phyloP scores from a whole-genome alignment of 2,329 filamentous ascomycete genomes.

The Aureobasidium mangrovei region DNA sequence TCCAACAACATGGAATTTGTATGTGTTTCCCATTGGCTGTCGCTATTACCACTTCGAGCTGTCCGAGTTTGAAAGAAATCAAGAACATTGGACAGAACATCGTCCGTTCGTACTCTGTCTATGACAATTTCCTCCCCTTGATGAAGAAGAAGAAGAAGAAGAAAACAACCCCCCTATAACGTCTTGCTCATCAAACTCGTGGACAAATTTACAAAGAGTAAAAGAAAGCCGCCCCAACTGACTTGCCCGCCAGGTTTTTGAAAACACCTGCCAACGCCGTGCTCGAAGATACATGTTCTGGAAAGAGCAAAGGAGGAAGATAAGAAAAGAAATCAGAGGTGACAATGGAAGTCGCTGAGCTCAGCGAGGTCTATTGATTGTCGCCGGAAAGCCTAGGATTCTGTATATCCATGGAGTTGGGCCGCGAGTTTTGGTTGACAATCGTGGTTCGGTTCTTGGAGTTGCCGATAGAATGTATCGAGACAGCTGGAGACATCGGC shows the following conservation, averaged over 20 bases:
- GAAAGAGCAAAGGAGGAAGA: background rate
- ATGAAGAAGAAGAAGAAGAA: no score
- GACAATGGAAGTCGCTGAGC: background rate
- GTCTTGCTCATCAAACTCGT: no score
- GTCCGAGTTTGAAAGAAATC: no score
- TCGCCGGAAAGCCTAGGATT: background rate
- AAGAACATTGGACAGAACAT: no score
- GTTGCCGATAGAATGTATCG: background rate
- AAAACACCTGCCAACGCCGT: conserved; percentile 10
- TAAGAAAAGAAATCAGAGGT: background rate
- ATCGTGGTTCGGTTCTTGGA: background rate
- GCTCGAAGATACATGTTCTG: conserved; percentile 4
- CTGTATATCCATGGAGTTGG: conserved; percentile 1
- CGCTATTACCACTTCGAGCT: no score
- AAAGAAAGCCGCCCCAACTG: no score
- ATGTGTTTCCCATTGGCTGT: no score
- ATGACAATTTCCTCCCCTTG: no score
- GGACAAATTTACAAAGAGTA: no score
- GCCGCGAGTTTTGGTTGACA: conserved; percentile 10
- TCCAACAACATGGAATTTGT: no score
- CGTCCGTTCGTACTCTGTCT: no score
- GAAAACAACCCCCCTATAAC: no score
- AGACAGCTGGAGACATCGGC: conserved; percentile 6
- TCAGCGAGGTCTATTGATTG: background rate
- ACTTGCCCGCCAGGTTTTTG: background rate